Conservation (phyloP, 768 basidiomycete genomes). For the Naganishia onofrii region DNA sequence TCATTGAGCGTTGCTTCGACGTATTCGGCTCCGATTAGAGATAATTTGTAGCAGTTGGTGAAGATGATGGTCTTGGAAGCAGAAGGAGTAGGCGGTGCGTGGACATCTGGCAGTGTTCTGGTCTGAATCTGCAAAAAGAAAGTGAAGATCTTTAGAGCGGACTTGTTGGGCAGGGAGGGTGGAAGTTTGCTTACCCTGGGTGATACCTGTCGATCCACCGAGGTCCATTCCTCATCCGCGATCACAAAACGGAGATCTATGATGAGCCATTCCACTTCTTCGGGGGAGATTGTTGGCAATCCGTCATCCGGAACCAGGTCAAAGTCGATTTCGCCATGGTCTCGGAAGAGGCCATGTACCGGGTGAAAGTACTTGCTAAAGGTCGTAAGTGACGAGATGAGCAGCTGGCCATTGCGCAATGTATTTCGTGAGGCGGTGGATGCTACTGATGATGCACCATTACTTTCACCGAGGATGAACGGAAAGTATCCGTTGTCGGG, state of each 20-base stretch:
- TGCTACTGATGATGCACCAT: neutral
- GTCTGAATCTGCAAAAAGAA: neutral
- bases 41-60: slow-evolving; percentile 24
- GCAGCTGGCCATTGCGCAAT: neutral
- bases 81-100: neutral
- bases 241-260: slow-evolving; percentile 21
- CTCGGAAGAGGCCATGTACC: slow-evolving; percentile 10
- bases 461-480: neutral
- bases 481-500: neutral
- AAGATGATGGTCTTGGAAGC: neutral
- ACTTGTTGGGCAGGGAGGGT: neutral
- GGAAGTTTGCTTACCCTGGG: slow-evolving; percentile 11
- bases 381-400: slow-evolving; percentile 9
- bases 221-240: slow-evolving; percentile 21
- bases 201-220: neutral
- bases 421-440: neutral
- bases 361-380: slow-evolving; percentile 23
- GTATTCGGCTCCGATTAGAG: slow-evolving; percentile 27
- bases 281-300: slow-evolving; percentile 13
- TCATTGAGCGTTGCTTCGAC: slow-evolving; percentile 17
- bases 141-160: neutral
- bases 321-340: neutral
- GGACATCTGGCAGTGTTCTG: neutral
- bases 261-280: slow-evolving; percentile 27
- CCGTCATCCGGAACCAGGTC: slow-evolving; percentile 8